Conservation (phyloP, 192 early-diverging fungal species). For the Cetraspora pellucida region DNA sequence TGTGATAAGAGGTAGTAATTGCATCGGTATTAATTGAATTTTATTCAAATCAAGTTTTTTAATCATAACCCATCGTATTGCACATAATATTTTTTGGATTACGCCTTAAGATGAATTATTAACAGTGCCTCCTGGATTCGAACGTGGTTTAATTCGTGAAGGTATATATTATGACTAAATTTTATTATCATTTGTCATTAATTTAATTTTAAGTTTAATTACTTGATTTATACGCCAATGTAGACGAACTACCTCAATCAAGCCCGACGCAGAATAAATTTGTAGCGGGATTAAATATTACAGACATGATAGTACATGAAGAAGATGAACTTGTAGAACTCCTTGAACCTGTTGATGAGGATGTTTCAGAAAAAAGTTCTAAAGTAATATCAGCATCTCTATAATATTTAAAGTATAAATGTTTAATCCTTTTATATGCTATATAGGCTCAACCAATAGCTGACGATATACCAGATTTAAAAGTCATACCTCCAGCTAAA, state of each 20-base stretch:
- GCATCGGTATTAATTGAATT: neutral
- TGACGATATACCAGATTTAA: too few relatives aligned
- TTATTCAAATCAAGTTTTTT: conserved; percentile 2
- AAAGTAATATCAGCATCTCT: too few relatives aligned
- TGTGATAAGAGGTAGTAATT: neutral
- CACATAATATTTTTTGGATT: conserved; percentile 12
- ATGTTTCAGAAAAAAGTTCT: too few relatives aligned
- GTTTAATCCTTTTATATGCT: too few relatives aligned
- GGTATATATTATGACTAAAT: neutral
- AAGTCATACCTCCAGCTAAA: neutral
- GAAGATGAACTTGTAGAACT: conserved; percentile 35
- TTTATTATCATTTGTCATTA: conserved; percentile 24
- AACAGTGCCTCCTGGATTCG: conserved; percentile 72
- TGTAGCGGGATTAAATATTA: conserved; percentile 40
- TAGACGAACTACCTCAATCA: conserved; percentile 16
- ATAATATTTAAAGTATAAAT: too few relatives aligned
- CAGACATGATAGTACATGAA: conserved; percentile 44
- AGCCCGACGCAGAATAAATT: neutral
- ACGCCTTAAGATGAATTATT: conserved; percentile 48
- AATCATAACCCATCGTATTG: neutral
- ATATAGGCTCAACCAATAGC: too few relatives aligned
- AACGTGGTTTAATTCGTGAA: conserved; percentile 63
- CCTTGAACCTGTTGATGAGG: conserved; percentile 32
- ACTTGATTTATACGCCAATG: neutral
- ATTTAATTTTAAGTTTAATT: neutral